Evolutionary conservation across 257 asterid species (phyloP).

Genomic region (Gentiana macrophylla): DNA sequence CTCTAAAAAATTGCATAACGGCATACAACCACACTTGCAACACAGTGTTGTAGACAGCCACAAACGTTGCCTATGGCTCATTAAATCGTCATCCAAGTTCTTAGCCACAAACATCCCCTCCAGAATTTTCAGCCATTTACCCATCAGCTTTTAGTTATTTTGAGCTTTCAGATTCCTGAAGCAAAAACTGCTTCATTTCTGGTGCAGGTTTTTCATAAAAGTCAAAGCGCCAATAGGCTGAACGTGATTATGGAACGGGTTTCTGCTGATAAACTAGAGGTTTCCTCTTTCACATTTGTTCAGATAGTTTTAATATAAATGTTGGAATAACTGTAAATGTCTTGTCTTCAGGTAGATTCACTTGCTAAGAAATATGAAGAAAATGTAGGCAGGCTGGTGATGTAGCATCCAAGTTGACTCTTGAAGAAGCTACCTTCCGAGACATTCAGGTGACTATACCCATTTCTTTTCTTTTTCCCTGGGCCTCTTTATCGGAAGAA

Average conservation of each 20-base stretch:
- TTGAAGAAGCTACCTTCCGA: slow-evolving; percentile 93
- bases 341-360: slow-evolving; percentile 54
- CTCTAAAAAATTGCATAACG: too few relatives aligned
- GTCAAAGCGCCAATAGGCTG: slow-evolving; percentile 85
- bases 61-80: too few relatives aligned
- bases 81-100: too few relatives aligned
- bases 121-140: too few relatives aligned
- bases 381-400: slow-evolving; percentile 85
- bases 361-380: slow-evolving; percentile 87
- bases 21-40: too few relatives aligned
- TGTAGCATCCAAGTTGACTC: slow-evolving; percentile 84
- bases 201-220: slow-evolving; percentile 76
- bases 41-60: too few relatives aligned
- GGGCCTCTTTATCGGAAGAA: too few relatives aligned
- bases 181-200: slow-evolving; percentile 4
- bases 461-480: not conserved
- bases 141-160: too few relatives aligned
- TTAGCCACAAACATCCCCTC: too few relatives aligned
- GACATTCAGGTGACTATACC: slow-evolving; percentile 71
- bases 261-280: slow-evolving; percentile 82
- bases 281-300: slow-evolving; percentile 18
- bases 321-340: slow-evolving; percentile 13
- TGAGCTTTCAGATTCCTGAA: too few relatives aligned
- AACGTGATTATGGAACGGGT: slow-evolving; percentile 84
- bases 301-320: too few relatives aligned